Conservation (phyloP, 139 green algal genomes). For the Picochlorum sp. region DNA sequence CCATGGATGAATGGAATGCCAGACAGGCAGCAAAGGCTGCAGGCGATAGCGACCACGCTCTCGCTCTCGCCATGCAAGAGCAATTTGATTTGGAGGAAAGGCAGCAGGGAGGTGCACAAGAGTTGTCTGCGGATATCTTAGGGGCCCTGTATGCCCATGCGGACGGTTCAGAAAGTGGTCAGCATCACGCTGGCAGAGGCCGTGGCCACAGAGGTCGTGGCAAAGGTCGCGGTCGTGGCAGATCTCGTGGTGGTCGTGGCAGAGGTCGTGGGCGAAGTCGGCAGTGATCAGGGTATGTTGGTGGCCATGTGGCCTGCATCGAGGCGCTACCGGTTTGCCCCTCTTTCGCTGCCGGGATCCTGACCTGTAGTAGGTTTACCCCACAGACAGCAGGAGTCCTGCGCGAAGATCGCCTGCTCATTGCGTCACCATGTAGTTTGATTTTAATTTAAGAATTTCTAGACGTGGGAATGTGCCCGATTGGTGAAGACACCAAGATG, state of each 20-base stretch:
- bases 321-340: too few species aligned
- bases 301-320: too few species aligned
- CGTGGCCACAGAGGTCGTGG: not conserved
- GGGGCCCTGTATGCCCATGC: not conserved
- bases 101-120: not conserved
- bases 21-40: not conserved
- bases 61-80: conserved; percentile 19
- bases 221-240: not conserved
- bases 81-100: conserved; percentile 20
- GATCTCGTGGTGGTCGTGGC: not conserved
- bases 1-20: conserved; percentile 46
- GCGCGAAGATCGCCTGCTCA: too few species aligned
- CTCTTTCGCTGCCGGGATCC: too few species aligned
- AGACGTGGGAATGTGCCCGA: too few species aligned
- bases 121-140: not conserved
- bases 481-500: too few species aligned
- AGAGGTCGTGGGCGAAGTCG: not conserved
- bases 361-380: too few species aligned
- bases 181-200: not conserved
- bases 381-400: too few species aligned
- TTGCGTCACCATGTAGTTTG: too few species aligned
- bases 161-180: not conserved
- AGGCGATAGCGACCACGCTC: conserved; percentile 11
- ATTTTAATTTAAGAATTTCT: too few species aligned
- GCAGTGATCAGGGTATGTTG: too few species aligned